Evolutionary conservation across 1,284 basidiomycete genomes (phyloP), one percentile per base, ranked within the genome.

Genomic region (Clitocybe nebularis): DNA sequence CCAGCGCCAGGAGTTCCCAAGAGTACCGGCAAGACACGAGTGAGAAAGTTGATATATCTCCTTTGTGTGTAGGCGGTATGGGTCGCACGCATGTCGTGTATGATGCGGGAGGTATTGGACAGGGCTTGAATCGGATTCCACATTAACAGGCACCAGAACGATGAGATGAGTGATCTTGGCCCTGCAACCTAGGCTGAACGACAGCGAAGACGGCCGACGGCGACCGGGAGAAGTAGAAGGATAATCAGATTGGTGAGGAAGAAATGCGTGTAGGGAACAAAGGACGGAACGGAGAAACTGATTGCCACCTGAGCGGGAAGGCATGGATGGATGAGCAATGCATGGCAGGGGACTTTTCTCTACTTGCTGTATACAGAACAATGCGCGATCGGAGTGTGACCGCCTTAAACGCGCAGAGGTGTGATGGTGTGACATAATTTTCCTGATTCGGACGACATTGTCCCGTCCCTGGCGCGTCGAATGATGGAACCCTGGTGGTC

Each of bases 381-480:
- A 53, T 32, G 52, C 14, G 30, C 21, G 36, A 45, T 36, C 35
- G 22, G 19, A 22, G 9, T 14, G 23, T 23, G 40, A 45, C 23
- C 42, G 17, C 26, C 16, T 22, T 35, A 47, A 43, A 45, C 26
- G 37, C 41, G 29, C 24, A 33, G 39, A 43, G 35, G 29, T 39
- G 21, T 29, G 25, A 25, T 24, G 39, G 26, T 41, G 46, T 29
- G 21, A 36, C 35, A 8, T 19, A 1, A 9, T 1, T 25, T 50
- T 48, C 53, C 46, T 35, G 28, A 44, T 50, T 37, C 13, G 50
- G 51, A 47, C 34, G 29, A 11, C 44, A 43, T 55, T 53, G 49
- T 53, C 39, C 44, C 46, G 45, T 50, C 44, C 43, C 37, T 53
- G 49, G 51, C 39, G 42, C 46, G 45, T 50, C 44, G 43, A 34